phyloP scores from a whole-genome alignment of 75 land plant species.

The Cunninghamia lanceolata region DNA sequence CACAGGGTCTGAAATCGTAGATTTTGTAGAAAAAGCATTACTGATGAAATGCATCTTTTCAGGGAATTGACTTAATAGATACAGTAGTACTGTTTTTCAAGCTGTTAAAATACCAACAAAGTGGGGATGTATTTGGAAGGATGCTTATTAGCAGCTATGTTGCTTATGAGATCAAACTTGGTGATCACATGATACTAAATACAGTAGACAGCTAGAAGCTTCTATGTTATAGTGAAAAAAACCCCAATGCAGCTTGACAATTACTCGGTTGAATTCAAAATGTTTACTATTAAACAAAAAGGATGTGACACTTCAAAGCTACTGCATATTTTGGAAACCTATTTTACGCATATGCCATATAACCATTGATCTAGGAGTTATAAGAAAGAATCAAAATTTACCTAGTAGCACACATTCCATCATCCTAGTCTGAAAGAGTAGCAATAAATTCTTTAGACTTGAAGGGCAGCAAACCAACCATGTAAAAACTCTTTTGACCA shows the following conservation, averaged over 20 bases:
- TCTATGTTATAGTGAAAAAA: no score
- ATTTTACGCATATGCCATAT: no score
- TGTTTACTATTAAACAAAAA: background rate
- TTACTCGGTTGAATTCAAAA: background rate
- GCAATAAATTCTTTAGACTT: constrained; percentile 48
- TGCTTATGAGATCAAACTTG: background rate
- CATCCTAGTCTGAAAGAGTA: constrained; percentile 52
- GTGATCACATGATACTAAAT: background rate
- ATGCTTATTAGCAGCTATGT: background rate
- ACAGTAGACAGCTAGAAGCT: background rate
- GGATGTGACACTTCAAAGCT: background rate
- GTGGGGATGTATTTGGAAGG: background rate
- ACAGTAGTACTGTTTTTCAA: background rate
- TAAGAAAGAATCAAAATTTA: constrained; percentile 13
- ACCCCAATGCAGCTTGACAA: background rate
- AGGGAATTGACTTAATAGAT: background rate
- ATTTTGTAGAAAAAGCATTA: background rate
- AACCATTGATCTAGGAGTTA: background rate
- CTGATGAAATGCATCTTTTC: background rate
- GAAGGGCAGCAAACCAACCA: constrained; percentile 66
- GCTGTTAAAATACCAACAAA: background rate
- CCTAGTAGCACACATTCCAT: constrained; percentile 44
- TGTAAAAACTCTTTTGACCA: constrained; percentile 70
- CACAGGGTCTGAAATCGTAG: background rate
- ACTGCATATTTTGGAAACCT: background rate